Evolutionary conservation across 139 green algal species (phyloP).

Genomic region (Diplosphaera chodatii): DNA sequence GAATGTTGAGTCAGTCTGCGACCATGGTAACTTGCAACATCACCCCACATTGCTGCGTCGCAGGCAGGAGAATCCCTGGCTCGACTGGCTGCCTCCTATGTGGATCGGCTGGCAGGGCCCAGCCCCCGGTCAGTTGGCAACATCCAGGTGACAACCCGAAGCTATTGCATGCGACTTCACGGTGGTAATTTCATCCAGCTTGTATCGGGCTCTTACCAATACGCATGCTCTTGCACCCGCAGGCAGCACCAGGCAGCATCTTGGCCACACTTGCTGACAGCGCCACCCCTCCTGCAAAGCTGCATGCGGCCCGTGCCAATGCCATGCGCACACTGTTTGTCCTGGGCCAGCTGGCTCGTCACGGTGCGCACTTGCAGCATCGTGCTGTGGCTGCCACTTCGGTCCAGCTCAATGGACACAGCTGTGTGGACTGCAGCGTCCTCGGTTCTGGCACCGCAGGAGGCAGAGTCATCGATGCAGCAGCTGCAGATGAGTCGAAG

Average conservation of each 20-base stretch:
- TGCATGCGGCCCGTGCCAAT: neutral
- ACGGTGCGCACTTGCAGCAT: constrained; percentile 19
- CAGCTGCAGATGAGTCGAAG: neutral
- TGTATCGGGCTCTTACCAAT: too few relatives aligned
- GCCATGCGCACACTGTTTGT: constrained; percentile 37
- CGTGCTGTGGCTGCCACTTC: too few relatives aligned
- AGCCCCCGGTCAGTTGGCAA: neutral
- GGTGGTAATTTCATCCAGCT: too few relatives aligned
- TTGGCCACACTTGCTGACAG: constrained; percentile 3
- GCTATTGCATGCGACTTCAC: too few relatives aligned
- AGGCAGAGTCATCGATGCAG: constrained; percentile 36
- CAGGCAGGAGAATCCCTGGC: constrained; percentile 1
- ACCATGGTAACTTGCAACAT: too few relatives aligned
- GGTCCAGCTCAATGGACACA: neutral
- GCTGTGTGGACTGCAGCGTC: too few relatives aligned
- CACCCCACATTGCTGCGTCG: too few relatives aligned
- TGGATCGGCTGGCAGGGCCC: constrained; percentile 21
- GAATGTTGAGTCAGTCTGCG: too few relatives aligned
- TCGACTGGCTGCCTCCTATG: neutral
- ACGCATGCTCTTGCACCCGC: too few relatives aligned
- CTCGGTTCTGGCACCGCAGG: too few relatives aligned
- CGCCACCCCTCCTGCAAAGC: neutral
- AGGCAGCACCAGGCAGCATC: constrained; percentile 13
- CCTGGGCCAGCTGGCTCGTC: constrained; percentile 65
- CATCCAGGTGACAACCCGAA: too few relatives aligned